These are phyloP conservation scores for Globisporangium acanthophoron DNA, from an alignment of 352 stramenopile genomes.

Conservation along the genomic window DNA sequence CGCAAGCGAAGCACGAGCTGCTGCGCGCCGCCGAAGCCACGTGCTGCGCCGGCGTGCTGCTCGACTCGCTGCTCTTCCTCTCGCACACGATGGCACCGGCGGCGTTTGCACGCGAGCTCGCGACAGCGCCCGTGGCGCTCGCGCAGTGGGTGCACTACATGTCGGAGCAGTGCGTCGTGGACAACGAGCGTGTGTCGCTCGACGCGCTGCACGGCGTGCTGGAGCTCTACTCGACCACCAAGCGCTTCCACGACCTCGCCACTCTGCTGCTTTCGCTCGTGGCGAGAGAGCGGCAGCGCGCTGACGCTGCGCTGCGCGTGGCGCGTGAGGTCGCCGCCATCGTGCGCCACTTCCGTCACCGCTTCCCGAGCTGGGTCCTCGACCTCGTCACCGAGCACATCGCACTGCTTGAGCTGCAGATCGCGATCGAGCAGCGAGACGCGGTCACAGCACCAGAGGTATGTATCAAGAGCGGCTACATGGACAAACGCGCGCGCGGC, in stretches of 20 bases:
- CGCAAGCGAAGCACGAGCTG: conserved; percentile 42
- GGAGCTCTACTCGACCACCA: conserved; percentile 42
- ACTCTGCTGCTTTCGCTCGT: conserved; percentile 52
- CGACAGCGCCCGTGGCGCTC: conserved; percentile 25
- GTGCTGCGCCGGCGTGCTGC: conserved; percentile 45
- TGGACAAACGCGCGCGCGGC: conserved; percentile 57
- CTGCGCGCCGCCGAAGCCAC: conserved; percentile 44
- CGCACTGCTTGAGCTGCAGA: conserved; percentile 43
- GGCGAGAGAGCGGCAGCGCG: conserved; percentile 27
- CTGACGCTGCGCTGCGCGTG: conserved; percentile 26
- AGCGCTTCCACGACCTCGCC: conserved; percentile 45
- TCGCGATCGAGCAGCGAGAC: conserved; percentile 49
- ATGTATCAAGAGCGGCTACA: conserved; percentile 24
- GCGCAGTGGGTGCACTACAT: conserved; percentile 72
- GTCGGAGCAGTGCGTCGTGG: conserved; percentile 44
- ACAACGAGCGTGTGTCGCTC: conserved; percentile 42
- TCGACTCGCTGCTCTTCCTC: conserved; percentile 71
- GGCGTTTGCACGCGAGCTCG: conserved; percentile 47
- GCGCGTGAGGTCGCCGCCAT: conserved; percentile 50
- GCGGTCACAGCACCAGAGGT: conserved; percentile 31
- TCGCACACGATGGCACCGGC: conserved; percentile 66
- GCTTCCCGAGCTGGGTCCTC: conserved; percentile 48
- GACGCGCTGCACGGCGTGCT: conserved; percentile 33
- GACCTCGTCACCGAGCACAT: conserved; percentile 55
- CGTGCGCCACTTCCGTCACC: conserved; percentile 39